Percentiles rank a stretch among this genome's conserved stretches.
These are phyloP conservation scores for Combretum micranthum DNA, from an alignment of 345 rosid species.

Conservation along the genomic window DNA sequence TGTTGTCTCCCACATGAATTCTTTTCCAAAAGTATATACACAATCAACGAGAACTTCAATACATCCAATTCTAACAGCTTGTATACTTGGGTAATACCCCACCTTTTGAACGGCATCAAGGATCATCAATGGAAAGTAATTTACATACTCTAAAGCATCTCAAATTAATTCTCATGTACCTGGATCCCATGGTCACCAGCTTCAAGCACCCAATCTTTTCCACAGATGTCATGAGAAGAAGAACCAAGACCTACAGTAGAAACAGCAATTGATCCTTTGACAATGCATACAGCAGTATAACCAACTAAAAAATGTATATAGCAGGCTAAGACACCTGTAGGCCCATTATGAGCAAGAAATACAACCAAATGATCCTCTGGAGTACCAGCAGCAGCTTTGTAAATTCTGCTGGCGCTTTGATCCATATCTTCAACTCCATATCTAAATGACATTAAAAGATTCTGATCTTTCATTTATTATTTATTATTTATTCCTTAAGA, in stretches of 20 bases:
- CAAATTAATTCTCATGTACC: conserved; percentile 23
- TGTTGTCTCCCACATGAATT: too few relatives aligned
- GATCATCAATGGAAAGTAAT: neutral
- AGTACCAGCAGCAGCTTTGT: conserved; percentile 43
- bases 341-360: conserved; percentile 85
- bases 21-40: too few relatives aligned
- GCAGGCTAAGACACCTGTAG: conserved; percentile 44
- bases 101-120: too few relatives aligned
- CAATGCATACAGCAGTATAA: conserved; percentile 1
- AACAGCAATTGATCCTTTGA: neutral
- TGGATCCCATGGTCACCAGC: conserved; percentile 97
- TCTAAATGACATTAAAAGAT: conserved; percentile 28
- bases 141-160: neutral
- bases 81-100: too few relatives aligned
- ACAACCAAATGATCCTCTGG: conserved; percentile 71
- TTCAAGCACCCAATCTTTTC: conserved; percentile 61
- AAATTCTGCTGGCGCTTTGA: conserved; percentile 56
- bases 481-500: too few relatives aligned
- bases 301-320: conserved; percentile 6
- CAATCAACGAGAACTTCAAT: too few relatives aligned
- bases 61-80: too few relatives aligned
- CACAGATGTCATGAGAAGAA: conserved; percentile 64
- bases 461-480: neutral
- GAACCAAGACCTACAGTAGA: conserved; percentile 72
- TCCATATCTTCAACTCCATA: conserved; percentile 69